Evolutionary conservation across 2,329 filamentous ascomycete genomes (phyloP).

Genomic region (Trichoderma polysporum): DNA sequence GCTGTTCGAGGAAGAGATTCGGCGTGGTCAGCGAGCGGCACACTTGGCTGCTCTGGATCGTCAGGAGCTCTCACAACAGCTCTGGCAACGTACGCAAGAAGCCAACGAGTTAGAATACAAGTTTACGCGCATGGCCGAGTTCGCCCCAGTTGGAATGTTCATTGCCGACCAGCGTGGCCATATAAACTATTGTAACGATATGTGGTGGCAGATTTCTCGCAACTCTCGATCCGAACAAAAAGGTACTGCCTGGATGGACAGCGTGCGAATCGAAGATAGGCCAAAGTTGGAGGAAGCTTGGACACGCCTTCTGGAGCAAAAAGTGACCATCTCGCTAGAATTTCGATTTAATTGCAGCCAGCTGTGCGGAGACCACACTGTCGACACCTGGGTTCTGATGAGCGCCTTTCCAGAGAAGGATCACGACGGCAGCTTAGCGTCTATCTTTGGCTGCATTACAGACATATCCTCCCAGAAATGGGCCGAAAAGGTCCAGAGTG

Average conservation of each 20-base stretch:
- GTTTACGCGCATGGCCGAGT: constrained; percentile 82
- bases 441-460: constrained; percentile 77
- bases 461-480: constrained; percentile 85
- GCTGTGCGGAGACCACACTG: constrained; percentile 55
- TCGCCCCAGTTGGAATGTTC: constrained; percentile 81
- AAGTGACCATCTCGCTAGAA: constrained; percentile 65
- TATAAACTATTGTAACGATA: constrained; percentile 80
- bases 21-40: constrained; percentile 69
- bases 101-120: constrained; percentile 69
- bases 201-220: constrained; percentile 70
- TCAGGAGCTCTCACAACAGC: constrained; percentile 73
- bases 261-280: constrained; percentile 66
- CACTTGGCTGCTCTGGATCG: constrained; percentile 73
- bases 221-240: constrained; percentile 59
- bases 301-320: constrained; percentile 60
- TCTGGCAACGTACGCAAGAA: constrained; percentile 63
- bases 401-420: constrained; percentile 73
- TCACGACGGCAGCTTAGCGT: constrained; percentile 62
- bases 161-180: constrained; percentile 71
- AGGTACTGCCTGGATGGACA: constrained; percentile 69
- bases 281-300: constrained; percentile 59
- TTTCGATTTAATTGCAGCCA: constrained; percentile 73
- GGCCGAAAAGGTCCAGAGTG: constrained; percentile 76
- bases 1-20: constrained; percentile 80
- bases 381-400: constrained; percentile 76